Percentiles rank a stretch among this genome's conserved stretches.
phyloP scores from a whole-genome alignment of 306 rosid species.

The Castanea mollissima region DNA sequence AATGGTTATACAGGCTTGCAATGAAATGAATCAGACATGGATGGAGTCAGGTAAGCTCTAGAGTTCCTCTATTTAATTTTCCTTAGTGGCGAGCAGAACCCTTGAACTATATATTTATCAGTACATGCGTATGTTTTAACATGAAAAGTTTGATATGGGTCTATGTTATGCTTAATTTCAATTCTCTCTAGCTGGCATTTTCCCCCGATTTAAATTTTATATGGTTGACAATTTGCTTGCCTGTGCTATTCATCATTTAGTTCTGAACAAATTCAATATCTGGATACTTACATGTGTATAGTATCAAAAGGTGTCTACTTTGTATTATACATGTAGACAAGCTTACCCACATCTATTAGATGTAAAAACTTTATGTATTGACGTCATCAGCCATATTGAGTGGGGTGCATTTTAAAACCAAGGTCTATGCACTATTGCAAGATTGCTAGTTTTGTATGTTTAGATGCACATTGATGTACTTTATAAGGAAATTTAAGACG shows the following conservation, averaged over 20 bases:
- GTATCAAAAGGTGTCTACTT: too few species aligned
- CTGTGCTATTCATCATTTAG: too few species aligned
- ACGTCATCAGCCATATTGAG: constrained; percentile 5
- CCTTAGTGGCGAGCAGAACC: constrained; percentile 4
- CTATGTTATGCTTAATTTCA: background rate
- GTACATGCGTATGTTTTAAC: background rate
- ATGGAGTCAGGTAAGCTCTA: constrained; percentile 78
- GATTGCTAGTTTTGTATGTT: constrained; percentile 6
- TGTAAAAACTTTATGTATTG: constrained; percentile 5
- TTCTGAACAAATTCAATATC: too few species aligned
- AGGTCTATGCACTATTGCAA: constrained; percentile 1
- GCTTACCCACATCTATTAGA: background rate
- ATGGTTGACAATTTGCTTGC: too few species aligned
- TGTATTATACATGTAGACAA: background rate
- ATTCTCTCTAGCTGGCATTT: background rate
- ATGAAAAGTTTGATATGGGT: background rate
- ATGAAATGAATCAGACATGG: constrained; percentile 96
- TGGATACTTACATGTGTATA: too few species aligned
- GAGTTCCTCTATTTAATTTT: background rate
- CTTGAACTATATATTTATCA: background rate
- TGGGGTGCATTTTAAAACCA: constrained; percentile 1
- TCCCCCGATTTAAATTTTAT: too few species aligned
- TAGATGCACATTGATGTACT: constrained; percentile 7
- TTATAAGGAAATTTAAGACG: constrained; percentile 21
- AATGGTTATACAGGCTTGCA: constrained; percentile 72